phyloP scores from a whole-genome alignment of 805 yeast species.

The Candida montana region DNA sequence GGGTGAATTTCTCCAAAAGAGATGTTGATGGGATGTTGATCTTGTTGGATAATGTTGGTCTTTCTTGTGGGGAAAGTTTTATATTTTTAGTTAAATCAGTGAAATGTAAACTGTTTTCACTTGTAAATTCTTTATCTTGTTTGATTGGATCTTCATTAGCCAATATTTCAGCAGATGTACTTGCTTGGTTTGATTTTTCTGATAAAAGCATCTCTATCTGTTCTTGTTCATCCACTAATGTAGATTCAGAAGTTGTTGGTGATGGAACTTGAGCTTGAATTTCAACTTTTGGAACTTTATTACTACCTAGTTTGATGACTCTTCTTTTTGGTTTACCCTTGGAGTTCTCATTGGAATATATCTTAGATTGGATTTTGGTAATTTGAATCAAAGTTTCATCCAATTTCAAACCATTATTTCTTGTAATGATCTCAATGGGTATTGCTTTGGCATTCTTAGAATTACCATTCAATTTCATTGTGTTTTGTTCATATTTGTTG shows the following conservation, averaged over 20 bases:
- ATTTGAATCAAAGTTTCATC: slow-evolving; percentile 21
- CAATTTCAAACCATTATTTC: slow-evolving; percentile 8
- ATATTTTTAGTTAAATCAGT: not conserved
- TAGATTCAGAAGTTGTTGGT: slow-evolving; percentile 18
- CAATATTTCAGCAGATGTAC: not conserved
- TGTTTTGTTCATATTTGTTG: slow-evolving; percentile 17
- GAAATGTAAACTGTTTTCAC: not conserved
- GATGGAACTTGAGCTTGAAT: not conserved
- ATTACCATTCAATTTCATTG: slow-evolving; percentile 7
- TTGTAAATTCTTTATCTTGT: not conserved
- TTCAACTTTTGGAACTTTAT: slow-evolving; percentile 2
- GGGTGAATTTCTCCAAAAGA: slow-evolving; percentile 15
- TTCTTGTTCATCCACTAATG: slow-evolving; percentile 15
- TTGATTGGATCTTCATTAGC: not conserved
- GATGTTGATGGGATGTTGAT: slow-evolving; percentile 8
- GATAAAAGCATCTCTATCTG: not conserved
- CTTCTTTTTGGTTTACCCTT: slow-evolving; percentile 17
- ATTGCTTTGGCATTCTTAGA: slow-evolving; percentile 15
- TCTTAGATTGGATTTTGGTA: slow-evolving; percentile 23
- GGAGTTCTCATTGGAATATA: slow-evolving; percentile 20
- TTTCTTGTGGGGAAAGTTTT: not conserved
- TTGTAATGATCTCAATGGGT: slow-evolving; percentile 19
- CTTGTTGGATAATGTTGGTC: not conserved
- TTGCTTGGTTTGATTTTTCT: not conserved
- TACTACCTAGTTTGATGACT: slow-evolving; percentile 19